Conservation (phyloP, 768 basidiomycete genomes). For the Leucocoprinus sp. region DNA sequence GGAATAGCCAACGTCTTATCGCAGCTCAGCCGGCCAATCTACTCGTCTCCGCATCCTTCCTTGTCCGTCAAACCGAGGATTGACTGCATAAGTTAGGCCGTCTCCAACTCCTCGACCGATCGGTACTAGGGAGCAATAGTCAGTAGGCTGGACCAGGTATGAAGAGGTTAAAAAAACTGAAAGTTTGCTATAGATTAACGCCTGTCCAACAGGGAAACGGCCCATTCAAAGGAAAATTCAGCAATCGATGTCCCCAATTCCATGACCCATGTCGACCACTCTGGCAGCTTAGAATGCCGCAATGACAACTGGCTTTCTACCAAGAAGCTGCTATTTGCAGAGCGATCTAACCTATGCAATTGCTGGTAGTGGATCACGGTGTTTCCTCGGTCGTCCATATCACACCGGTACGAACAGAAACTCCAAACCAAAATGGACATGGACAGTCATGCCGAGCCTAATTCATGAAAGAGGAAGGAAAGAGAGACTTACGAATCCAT, state of each 20-base stretch:
- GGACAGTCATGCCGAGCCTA: background rate
- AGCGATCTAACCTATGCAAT: too few species aligned
- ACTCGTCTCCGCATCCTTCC: slow-evolving; percentile 58
- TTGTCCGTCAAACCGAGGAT: slow-evolving; percentile 64
- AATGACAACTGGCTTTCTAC: background rate
- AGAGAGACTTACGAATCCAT: slow-evolving; percentile 68
- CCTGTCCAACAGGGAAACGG: too few species aligned
- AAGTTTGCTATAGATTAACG: slow-evolving; percentile 1
- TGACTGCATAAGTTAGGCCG: slow-evolving; percentile 56
- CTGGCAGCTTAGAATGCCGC: background rate
- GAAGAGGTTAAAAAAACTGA: slow-evolving; percentile 8
- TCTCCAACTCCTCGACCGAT: slow-evolving; percentile 40
- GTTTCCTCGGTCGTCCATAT: too few species aligned
- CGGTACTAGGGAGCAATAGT: slow-evolving; percentile 44
- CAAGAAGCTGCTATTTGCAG: too few species aligned
- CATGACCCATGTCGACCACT: background rate
- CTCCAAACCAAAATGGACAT: slow-evolving; percentile 1
- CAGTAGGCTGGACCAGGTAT: slow-evolving; percentile 4
- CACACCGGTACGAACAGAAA: background rate
- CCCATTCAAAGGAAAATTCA: slow-evolving; percentile 6
- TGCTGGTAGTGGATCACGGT: too few species aligned
- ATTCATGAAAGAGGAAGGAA: slow-evolving; percentile 1
- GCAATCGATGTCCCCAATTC: background rate
- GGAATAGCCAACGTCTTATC: slow-evolving; percentile 32
- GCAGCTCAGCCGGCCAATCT: slow-evolving; percentile 66